These are phyloP conservation scores for Candida ovalis DNA, from an alignment of 805 yeast genomes.

Conservation along the genomic window DNA sequence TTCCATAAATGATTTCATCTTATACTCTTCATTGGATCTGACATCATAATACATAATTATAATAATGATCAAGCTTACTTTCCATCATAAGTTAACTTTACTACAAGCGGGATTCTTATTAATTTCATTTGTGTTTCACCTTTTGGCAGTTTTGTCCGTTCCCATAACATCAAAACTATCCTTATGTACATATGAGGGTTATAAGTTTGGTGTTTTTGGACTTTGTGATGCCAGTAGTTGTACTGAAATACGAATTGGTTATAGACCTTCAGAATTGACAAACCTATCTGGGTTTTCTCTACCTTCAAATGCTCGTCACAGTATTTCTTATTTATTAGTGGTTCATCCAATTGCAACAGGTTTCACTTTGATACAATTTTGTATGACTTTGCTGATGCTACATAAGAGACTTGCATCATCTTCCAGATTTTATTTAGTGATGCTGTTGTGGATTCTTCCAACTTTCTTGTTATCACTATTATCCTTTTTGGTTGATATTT, in stretches of 20 bases:
- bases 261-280: constrained; percentile 29
- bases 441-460: constrained; percentile 59
- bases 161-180: constrained; percentile 51
- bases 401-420: constrained; percentile 31
- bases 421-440: constrained; percentile 42
- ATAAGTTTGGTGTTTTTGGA: constrained; percentile 69
- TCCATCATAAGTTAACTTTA: constrained; percentile 19
- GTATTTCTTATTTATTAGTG: constrained; percentile 56
- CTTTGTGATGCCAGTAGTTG: constrained; percentile 46
- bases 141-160: constrained; percentile 55
- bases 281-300: constrained; percentile 40
- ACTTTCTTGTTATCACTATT: constrained; percentile 67
- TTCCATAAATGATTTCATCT: too few relatives aligned
- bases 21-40: too few relatives aligned
- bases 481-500: constrained; percentile 76
- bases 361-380: constrained; percentile 44
- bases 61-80: not conserved
- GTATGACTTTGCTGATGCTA: constrained; percentile 38
- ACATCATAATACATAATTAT: too few relatives aligned
- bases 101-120: constrained; percentile 31
- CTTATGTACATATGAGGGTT: constrained; percentile 46
- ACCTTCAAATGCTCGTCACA: constrained; percentile 57
- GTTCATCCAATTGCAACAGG: constrained; percentile 67
- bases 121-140: constrained; percentile 53
- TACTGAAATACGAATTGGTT: constrained; percentile 42